phyloP scores from a whole-genome alignment of 441 rosid species.

The Kokia cookei region DNA sequence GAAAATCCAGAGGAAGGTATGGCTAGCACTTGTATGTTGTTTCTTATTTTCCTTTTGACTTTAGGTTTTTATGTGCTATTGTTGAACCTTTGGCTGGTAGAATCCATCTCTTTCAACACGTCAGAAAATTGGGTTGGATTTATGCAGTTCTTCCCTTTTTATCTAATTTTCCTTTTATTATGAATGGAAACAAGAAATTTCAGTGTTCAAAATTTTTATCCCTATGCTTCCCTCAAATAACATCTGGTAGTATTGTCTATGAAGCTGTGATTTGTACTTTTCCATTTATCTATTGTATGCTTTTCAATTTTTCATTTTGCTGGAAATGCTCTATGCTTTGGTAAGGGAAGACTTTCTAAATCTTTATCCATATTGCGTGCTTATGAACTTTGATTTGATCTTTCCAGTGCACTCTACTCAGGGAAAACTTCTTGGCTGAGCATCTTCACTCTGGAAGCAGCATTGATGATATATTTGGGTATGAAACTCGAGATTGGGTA shows the following conservation, averaged over 20 bases:
- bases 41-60: not conserved
- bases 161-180: not conserved
- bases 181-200: not conserved
- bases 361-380: slow-evolving; percentile 21
- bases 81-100: not conserved
- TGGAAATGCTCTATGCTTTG: not conserved
- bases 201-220: not conserved
- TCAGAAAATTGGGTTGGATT: not conserved
- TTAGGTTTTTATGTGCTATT: slow-evolving; percentile 1
- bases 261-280: not conserved
- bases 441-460: slow-evolving; percentile 31
- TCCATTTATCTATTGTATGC: not conserved
- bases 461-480: slow-evolving; percentile 20
- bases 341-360: not conserved
- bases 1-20: slow-evolving; percentile 54
- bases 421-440: slow-evolving; percentile 64
- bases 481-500: slow-evolving; percentile 18
- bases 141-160: not conserved
- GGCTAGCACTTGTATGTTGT: slow-evolving; percentile 9
- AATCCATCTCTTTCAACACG: not conserved
- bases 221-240: not conserved
- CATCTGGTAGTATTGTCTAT: not conserved
- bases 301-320: slow-evolving; percentile 4
- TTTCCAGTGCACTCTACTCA: slow-evolving; percentile 92
- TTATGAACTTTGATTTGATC: slow-evolving; percentile 88